Percentiles rank a stretch among this genome's conserved stretches.
Conservation (phyloP, 768 basidiomycete species). For the Kwoniella botswanensis region DNA sequence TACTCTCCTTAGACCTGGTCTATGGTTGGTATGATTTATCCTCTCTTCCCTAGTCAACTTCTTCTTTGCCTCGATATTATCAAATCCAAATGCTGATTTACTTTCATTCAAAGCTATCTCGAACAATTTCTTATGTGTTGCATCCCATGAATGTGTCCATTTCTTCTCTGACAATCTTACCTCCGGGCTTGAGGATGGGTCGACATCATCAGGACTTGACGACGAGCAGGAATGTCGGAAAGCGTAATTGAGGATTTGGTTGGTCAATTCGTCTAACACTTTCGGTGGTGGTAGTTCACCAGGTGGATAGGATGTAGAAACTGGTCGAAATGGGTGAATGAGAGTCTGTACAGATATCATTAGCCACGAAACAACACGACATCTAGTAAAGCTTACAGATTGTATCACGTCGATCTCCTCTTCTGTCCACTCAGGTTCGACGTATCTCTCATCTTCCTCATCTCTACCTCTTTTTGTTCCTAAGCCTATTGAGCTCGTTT, state of each 20-base stretch:
- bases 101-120: slow-evolving; percentile 48
- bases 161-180: neutral
- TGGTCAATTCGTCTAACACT: slow-evolving; percentile 54
- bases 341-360: slow-evolving; percentile 35
- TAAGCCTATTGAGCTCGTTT: slow-evolving; percentile 9
- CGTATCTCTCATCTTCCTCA: slow-evolving; percentile 28
- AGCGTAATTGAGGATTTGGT: slow-evolving; percentile 52
- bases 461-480: slow-evolving; percentile 38
- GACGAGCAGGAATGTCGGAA: slow-evolving; percentile 15
- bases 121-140: slow-evolving; percentile 50
- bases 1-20: slow-evolving; percentile 43
- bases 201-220: neutral
- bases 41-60: slow-evolving; percentile 37
- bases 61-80: slow-evolving; percentile 31
- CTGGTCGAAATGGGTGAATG: slow-evolving; percentile 49
- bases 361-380: no score
- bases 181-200: neutral
- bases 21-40: slow-evolving; percentile 5
- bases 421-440: slow-evolving; percentile 37
- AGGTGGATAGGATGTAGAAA: slow-evolving; percentile 52
- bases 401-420: slow-evolving; percentile 39
- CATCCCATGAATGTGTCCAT: slow-evolving; percentile 50
- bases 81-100: slow-evolving; percentile 27
- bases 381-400: slow-evolving; percentile 20
- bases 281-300: slow-evolving; percentile 50